phyloP scores from a whole-genome alignment of 768 basidiomycete genomes.

The Boletus rufocinnamomeus region DNA sequence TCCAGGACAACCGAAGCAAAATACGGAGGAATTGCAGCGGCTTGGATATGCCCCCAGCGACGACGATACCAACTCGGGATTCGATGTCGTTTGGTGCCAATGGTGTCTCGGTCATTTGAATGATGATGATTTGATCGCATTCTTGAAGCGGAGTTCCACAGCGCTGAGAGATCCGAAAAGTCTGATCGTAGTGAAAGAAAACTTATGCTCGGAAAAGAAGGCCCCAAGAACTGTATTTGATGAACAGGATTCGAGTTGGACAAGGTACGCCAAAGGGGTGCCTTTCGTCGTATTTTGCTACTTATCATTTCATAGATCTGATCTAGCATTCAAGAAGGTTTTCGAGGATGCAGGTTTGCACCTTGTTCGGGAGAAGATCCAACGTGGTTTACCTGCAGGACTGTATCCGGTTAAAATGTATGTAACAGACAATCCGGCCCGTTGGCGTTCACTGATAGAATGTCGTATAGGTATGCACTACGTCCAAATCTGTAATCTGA shows the following conservation, averaged over 20 bases:
- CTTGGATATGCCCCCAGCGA: slow-evolving; percentile 64
- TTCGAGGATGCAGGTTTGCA: slow-evolving; percentile 75
- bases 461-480: slow-evolving; percentile 28
- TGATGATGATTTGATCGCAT: slow-evolving; percentile 73
- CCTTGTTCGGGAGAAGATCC: slow-evolving; percentile 72
- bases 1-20: slow-evolving; percentile 48
- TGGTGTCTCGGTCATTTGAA: slow-evolving; percentile 93
- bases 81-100: slow-evolving; percentile 95
- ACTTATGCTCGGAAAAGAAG: slow-evolving; percentile 66
- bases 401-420: slow-evolving; percentile 88
- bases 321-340: slow-evolving; percentile 73
- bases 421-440: slow-evolving; percentile 20
- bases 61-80: slow-evolving; percentile 57
- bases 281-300: slow-evolving; percentile 3
- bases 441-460: slow-evolving; percentile 11
- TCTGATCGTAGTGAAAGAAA: slow-evolving; percentile 90
- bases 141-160: slow-evolving; percentile 63
- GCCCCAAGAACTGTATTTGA: slow-evolving; percentile 69
- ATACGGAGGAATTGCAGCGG: slow-evolving; percentile 56
- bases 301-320: slow-evolving; percentile 57
- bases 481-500: slow-evolving; percentile 12
- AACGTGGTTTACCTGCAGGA: slow-evolving; percentile 80
- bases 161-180: slow-evolving; percentile 59
- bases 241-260: slow-evolving; percentile 86
- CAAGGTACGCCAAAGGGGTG: slow-evolving; percentile 55